These are phyloP conservation scores for Plantago ovata DNA, from an alignment of 257 asterid species.

Conservation along the genomic window DNA sequence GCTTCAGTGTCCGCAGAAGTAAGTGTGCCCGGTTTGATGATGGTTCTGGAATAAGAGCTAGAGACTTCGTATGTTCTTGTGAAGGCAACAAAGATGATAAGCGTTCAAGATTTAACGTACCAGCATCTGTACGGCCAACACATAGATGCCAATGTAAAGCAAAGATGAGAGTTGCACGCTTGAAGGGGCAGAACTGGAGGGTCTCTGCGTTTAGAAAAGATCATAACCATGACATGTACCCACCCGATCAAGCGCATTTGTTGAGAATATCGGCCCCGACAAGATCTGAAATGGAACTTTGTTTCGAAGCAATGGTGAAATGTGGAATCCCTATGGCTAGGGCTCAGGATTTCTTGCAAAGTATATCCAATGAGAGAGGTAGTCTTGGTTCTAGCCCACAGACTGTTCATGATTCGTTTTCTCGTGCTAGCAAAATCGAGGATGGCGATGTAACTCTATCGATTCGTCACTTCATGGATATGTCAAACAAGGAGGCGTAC, in stretches of 20 bases:
- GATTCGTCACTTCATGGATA: neutral
- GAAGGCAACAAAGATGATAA: slow-evolving; percentile 5
- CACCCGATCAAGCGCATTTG: slow-evolving; percentile 3
- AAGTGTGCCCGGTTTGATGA: slow-evolving; percentile 1
- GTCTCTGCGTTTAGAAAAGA: neutral
- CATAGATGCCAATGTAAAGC: slow-evolving; percentile 2
- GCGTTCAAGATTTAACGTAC: slow-evolving; percentile 1
- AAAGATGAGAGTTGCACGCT: neutral
- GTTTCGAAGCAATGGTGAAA: slow-evolving; percentile 1
- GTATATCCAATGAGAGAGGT: neutral
- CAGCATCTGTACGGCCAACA: neutral
- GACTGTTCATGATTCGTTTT: neutral
- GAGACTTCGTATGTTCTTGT: slow-evolving; percentile 1
- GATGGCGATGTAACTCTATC: neutral
- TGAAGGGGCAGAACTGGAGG: slow-evolving; percentile 6
- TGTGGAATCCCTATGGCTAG: neutral
- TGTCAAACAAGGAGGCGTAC: slow-evolving; percentile 3
- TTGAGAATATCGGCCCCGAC: neutral
- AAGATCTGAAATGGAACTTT: neutral
- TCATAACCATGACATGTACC: slow-evolving; percentile 5
- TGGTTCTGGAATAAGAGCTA: slow-evolving; percentile 4
- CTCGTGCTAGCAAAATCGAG: neutral
- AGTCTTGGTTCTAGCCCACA: neutral
- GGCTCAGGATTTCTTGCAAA: slow-evolving; percentile 1
- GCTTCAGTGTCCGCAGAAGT: neutral